Percentiles rank a stretch among this genome's conserved stretches.
Conservation (phyloP, 108 stramenopile species). For the Cyclotella baltica region DNA sequence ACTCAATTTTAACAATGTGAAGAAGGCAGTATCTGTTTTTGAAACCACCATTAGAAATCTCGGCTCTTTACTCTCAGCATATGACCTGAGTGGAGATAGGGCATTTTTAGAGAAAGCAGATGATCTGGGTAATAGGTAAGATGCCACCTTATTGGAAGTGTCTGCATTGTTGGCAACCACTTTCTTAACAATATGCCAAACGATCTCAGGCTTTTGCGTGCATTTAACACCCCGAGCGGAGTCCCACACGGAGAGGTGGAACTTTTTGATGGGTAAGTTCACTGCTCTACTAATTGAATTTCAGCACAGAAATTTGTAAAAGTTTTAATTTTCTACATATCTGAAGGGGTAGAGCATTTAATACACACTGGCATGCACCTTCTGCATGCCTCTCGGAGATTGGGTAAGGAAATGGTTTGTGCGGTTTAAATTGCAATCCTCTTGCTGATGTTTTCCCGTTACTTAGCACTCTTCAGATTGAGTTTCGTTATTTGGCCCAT, state of each 20-base stretch:
- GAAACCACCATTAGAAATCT: slow-evolving; percentile 98
- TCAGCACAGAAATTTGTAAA: no score
- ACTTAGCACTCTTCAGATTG: slow-evolving; percentile 28
- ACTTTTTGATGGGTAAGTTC: slow-evolving; percentile 53
- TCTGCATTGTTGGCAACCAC: no score
- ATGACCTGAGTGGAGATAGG: slow-evolving; percentile 79
- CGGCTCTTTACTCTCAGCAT: slow-evolving; percentile 94
- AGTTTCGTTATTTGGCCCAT: slow-evolving; percentile 87
- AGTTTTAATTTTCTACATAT: no score
- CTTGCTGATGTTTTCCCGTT: background rate
- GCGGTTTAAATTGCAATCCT: no score
- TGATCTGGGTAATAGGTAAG: slow-evolving; percentile 78
- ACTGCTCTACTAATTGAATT: no score
- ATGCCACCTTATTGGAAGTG: no score
- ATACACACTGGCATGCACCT: slow-evolving; percentile 64
- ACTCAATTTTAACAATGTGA: slow-evolving; percentile 58
- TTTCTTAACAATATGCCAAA: no score
- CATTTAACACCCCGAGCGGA: slow-evolving; percentile 73
- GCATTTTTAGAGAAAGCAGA: slow-evolving; percentile 80
- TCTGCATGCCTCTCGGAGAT: slow-evolving; percentile 74
- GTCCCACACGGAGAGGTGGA: slow-evolving; percentile 67
- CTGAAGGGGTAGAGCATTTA: slow-evolving; percentile 46
- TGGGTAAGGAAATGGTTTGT: slow-evolving; percentile 69
- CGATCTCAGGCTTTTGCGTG: slow-evolving; percentile 63
- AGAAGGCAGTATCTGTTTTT: slow-evolving; percentile 84